A percentile compares a stretch with the other conserved stretches of the same genome.
These are phyloP conservation scores for Auriscalpium vulgare DNA, from an alignment of 768 basidiomycete species.

Conservation along the genomic window DNA sequence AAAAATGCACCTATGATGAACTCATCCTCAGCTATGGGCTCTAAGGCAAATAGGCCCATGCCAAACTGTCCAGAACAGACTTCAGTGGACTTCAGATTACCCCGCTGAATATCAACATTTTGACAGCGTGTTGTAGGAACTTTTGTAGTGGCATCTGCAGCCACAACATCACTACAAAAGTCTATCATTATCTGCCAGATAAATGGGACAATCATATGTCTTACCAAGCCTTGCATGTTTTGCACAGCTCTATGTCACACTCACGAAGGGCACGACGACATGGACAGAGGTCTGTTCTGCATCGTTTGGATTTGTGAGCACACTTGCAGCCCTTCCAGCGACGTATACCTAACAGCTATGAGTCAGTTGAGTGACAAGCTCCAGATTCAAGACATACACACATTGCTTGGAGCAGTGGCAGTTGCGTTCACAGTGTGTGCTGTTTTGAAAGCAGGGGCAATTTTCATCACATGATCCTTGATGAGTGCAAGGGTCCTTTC, in stretches of 20 bases:
- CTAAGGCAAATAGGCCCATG: not conserved
- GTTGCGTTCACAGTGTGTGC: conserved; percentile 46
- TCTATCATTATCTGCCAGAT: not conserved
- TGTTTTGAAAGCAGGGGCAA: conserved; percentile 44
- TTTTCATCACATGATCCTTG: conserved; percentile 40
- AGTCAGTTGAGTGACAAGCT: not conserved
- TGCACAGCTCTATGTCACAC: conserved; percentile 64
- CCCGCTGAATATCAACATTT: not conserved
- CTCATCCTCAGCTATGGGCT: not conserved
- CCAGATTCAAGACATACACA: conserved; percentile 22
- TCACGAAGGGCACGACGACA: conserved; percentile 46
- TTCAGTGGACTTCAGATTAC: not conserved
- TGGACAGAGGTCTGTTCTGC: conserved; percentile 36
- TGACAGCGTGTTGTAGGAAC: not conserved
- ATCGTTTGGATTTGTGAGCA: conserved; percentile 23
- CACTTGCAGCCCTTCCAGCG: conserved; percentile 50
- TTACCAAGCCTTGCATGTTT: conserved; percentile 38
- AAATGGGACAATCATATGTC: not conserved
- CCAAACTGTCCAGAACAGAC: conserved; percentile 1
- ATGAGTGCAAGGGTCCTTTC: conserved; percentile 43
- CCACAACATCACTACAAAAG: not conserved
- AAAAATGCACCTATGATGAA: conserved; percentile 19
- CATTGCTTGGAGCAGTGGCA: conserved; percentile 50
- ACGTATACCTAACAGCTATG: conserved; percentile 38
- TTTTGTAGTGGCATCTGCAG: not conserved